A percentile compares a stretch with the other conserved stretches of the same genome.
Conservation (phyloP, 345 rosid species). For the Microcos paniculata region DNA sequence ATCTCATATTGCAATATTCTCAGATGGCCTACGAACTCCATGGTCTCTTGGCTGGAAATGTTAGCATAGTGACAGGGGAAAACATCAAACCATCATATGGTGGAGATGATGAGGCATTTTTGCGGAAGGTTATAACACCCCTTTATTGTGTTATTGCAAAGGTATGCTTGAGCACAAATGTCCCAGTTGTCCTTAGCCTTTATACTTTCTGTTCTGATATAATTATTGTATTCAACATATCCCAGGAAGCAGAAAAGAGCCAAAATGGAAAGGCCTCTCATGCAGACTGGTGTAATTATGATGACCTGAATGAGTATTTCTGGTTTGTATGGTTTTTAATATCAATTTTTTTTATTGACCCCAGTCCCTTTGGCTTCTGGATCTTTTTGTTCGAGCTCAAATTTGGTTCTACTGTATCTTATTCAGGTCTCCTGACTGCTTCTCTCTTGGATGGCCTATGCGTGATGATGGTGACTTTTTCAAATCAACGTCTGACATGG, state of each 20-base stretch:
- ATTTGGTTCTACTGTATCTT: constrained; percentile 18
- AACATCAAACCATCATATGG: constrained; percentile 97
- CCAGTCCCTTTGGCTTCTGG: constrained; percentile 1
- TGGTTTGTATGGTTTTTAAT: constrained; percentile 55
- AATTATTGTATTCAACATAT: constrained; percentile 20
- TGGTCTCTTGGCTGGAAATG: constrained; percentile 95
- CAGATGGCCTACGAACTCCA: constrained; percentile 99
- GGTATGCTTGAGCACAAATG: constrained; percentile 42
- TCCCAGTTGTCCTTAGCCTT: constrained; percentile 2
- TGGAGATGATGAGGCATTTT: constrained; percentile 93
- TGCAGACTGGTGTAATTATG: constrained; percentile 94
- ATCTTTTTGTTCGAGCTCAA: constrained; percentile 10
- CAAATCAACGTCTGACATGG: constrained; percentile 65
- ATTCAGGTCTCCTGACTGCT: constrained; percentile 87
- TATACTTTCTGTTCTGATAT: constrained; percentile 25
- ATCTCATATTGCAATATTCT: constrained; percentile 16
- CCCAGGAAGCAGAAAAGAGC: constrained; percentile 83
- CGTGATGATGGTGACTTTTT: constrained; percentile 97
- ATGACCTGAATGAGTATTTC: constrained; percentile 96
- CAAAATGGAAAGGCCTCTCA: constrained; percentile 77
- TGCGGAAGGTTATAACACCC: constrained; percentile 90
- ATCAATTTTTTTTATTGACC: constrained; percentile 6
- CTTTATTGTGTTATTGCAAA: constrained; percentile 72
- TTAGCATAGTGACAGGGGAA: constrained; percentile 97
- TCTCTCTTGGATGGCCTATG: constrained; percentile 99